A percentile compares a stretch with the other conserved stretches of the same genome.
Evolutionary conservation across 2,329 filamentous ascomycete genomes (phyloP).

Genomic region (Knufia fluminis): DNA sequence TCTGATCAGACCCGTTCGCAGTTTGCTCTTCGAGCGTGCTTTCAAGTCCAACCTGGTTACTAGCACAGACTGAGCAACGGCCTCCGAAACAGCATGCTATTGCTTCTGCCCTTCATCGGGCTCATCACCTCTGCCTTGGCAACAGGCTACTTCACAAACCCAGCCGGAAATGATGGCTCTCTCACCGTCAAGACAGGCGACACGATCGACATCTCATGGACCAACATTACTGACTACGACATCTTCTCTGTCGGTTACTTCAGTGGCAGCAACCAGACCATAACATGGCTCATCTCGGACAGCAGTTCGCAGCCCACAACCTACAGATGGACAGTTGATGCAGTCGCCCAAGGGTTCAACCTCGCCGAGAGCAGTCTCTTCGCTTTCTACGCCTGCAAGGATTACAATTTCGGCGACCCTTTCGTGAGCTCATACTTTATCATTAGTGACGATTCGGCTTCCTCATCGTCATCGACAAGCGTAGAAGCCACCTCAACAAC

Average conservation of each 20-base stretch:
- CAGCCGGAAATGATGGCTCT: background rate
- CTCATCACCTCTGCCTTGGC: background rate
- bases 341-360: slow-evolving; percentile 3
- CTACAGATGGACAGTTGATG: slow-evolving; percentile 8
- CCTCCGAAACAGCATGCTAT: too few species aligned
- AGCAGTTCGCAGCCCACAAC: background rate
- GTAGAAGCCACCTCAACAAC: background rate
- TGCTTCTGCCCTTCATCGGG: background rate
- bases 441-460: background rate
- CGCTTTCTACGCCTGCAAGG: slow-evolving; percentile 6
- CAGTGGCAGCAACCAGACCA: slow-evolving; percentile 4
- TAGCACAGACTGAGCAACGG: too few species aligned
- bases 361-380: slow-evolving; percentile 5
- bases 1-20: too few species aligned
- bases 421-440: slow-evolving; percentile 5
- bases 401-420: background rate
- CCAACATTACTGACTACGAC: slow-evolving; percentile 4
- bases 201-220: slow-evolving; percentile 8
- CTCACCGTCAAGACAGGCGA: background rate
- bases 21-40: too few species aligned
- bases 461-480: too few species aligned
- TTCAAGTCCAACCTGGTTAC: too few species aligned
- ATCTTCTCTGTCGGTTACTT: slow-evolving; percentile 5
- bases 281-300: slow-evolving; percentile 8
- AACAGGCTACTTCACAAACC: slow-evolving; percentile 6